Evolutionary conservation across 2,329 filamentous ascomycete species (phyloP).

Genomic region (Trichoderma afroharzianum): DNA sequence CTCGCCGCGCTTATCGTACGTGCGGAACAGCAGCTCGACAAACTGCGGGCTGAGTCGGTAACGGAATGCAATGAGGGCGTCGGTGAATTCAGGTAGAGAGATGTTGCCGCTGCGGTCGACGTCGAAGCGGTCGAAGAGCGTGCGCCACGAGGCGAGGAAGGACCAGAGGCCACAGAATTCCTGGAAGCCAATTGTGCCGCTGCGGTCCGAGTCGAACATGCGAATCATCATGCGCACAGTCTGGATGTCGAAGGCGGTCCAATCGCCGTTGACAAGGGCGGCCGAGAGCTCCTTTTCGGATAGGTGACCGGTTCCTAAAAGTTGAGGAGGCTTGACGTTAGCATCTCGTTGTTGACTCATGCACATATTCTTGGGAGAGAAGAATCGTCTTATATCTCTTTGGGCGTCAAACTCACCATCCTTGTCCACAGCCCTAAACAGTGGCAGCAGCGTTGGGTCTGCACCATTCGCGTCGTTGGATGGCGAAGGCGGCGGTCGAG

Average conservation of each 20-base stretch:
- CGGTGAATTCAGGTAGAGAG: conserved; percentile 78
- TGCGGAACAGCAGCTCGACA: conserved; percentile 78
- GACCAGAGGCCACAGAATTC: conserved; percentile 97
- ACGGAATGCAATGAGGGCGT: conserved; percentile 87
- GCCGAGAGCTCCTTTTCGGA: conserved; percentile 83
- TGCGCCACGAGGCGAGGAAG: conserved; percentile 90
- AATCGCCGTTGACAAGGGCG: conserved; percentile 94
- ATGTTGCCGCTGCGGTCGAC: conserved; percentile 84
- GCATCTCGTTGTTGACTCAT: background rate
- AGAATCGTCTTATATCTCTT: background rate
- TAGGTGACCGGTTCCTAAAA: conserved; percentile 69
- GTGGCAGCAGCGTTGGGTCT: conserved; percentile 72
- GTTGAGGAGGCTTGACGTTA: background rate
- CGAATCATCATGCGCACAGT: conserved; percentile 99
- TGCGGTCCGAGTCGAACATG: conserved; percentile 95
- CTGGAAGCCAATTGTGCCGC: conserved; percentile 85
- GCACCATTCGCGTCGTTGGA: conserved; percentile 48
- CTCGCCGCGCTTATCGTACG: conserved; percentile 74
- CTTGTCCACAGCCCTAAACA: conserved; percentile 91
- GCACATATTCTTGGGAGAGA: background rate
- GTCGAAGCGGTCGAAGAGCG: conserved; percentile 93
- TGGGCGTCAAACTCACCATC: conserved; percentile 52
- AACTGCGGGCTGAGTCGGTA: conserved; percentile 85
- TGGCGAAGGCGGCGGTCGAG: conserved; percentile 65
- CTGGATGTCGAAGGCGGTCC: conserved; percentile 86